Conservation (phyloP, 192 early-diverging fungal genomes). For the Coemansia asiatica region DNA sequence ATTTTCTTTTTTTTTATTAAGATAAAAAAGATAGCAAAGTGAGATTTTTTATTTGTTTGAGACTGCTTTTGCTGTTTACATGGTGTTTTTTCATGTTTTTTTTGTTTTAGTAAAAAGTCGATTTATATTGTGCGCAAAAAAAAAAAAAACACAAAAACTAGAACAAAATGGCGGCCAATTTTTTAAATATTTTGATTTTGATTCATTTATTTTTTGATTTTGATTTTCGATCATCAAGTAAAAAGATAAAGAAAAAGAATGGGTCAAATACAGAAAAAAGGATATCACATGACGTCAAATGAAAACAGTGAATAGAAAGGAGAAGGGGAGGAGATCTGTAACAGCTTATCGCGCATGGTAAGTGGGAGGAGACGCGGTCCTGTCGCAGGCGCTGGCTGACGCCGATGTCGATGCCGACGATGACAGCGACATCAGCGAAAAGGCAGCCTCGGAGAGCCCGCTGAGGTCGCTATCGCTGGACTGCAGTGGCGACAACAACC, state of each 20-base stretch:
- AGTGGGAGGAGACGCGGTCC: neutral
- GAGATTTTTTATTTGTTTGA: neutral
- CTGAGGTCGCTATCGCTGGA: conserved; percentile 6
- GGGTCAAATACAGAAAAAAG: neutral
- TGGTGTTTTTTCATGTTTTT: neutral
- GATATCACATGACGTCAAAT: neutral
- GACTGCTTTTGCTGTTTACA: too few species aligned
- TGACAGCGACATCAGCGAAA: conserved; percentile 54
- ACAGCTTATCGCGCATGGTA: neutral
- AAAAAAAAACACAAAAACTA: neutral
- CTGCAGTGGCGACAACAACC: neutral
- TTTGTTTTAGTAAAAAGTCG: neutral
- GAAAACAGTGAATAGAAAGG: neutral
- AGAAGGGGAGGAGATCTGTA: neutral
- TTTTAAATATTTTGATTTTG: neutral
- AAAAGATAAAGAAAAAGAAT: neutral
- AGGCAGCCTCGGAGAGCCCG: conserved; percentile 47
- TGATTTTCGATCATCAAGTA: neutral
- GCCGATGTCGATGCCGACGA: conserved; percentile 34
- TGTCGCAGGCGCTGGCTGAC: neutral
- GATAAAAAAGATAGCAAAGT: neutral
- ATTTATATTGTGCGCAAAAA: neutral
- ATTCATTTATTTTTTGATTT: neutral
- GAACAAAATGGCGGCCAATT: neutral
- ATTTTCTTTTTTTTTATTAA: too few species aligned